Base-by-base conservation (phyloP, 2,329 filamentous ascomycete genomes). In the Malbranchea zuffiana region DNA sequence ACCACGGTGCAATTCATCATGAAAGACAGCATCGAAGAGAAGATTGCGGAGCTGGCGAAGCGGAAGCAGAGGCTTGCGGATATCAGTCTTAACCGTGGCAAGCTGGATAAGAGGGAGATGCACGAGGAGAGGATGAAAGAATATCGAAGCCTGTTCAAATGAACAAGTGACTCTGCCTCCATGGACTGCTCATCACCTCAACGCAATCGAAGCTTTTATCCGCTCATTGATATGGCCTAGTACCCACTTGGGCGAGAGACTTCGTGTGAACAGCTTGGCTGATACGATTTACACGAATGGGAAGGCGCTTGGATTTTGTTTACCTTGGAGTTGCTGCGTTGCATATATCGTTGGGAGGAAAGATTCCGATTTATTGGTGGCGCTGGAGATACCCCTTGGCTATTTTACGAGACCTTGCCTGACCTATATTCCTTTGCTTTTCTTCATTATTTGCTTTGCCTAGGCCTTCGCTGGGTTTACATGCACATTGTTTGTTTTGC, bases 41-140 rank as follows among this genome's bases (percentile, higher is more conserved):
- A 86, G 65, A 94, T 98, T 73, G 66, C 92, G 2, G 72, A 81
- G 50, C 65, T 98, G 44, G 88, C 95, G 58, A 76, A 82, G 41
- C 92, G 90, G 72, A 98, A 98, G 71, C 83, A 81, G 63, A 80
- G 85, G 57, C 65, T 98, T 35, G 90, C 90, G 0, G 85, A 82
- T 53, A 67, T 96, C 47, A 88, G 82, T 54, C 79, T 92, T 79
- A 82, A 82, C 45, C 69, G 73, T 55, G 71, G 52, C 60, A 79
- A 64, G 63, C 41, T 63, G 56, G 69, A 68, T 39, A 75, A 74
- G 56, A 62, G 63, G 4, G 75, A 83, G 54, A 68, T 73, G 29
- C 75, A 78, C 5, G 75, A 75, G 61, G 70, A 79, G 63, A 74
- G 68, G 38, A 61, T 80, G 54, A 67, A 74, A 50, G 73, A 78